Evolutionary conservation across 352 stramenopile species (phyloP).

Genomic region (Phytophthora colocasiae): DNA sequence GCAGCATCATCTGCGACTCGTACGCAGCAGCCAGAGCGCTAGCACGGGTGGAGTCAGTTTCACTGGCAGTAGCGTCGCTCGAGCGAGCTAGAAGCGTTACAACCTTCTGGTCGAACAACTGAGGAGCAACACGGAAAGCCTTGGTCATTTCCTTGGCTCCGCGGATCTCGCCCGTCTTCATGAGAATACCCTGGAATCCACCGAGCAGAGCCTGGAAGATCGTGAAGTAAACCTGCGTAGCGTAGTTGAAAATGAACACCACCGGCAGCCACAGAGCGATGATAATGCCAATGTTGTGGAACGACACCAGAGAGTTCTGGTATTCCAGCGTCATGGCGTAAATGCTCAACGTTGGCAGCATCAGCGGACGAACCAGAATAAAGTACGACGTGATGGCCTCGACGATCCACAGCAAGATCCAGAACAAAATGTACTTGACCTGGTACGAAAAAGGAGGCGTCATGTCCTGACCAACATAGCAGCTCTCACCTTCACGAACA

Average conservation of each 20-base stretch:
- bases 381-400: slow-evolving; percentile 74
- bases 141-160: slow-evolving; percentile 79
- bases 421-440: slow-evolving; percentile 75
- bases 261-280: slow-evolving; percentile 71
- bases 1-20: slow-evolving; percentile 85
- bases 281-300: slow-evolving; percentile 79
- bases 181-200: slow-evolving; percentile 69
- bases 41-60: slow-evolving; percentile 50
- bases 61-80: slow-evolving; percentile 56
- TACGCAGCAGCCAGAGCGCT: slow-evolving; percentile 63
- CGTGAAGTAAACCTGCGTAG: slow-evolving; percentile 85
- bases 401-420: slow-evolving; percentile 63
- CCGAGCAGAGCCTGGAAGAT: slow-evolving; percentile 76
- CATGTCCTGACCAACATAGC: slow-evolving; percentile 77
- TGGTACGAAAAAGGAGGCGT: slow-evolving; percentile 61
- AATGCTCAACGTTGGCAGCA: slow-evolving; percentile 74
- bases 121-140: slow-evolving; percentile 73
- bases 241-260: slow-evolving; percentile 82
- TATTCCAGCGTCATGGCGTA: slow-evolving; percentile 78
- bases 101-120: slow-evolving; percentile 84
- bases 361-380: slow-evolving; percentile 65
- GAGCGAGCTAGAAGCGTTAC: slow-evolving; percentile 68
- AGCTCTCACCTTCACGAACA: slow-evolving; percentile 73
- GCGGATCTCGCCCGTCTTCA: slow-evolving; percentile 81
- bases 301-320: slow-evolving; percentile 71